Evolutionary conservation across 1,284 basidiomycete genomes (phyloP).

Genomic region (Leccinum proximum): DNA sequence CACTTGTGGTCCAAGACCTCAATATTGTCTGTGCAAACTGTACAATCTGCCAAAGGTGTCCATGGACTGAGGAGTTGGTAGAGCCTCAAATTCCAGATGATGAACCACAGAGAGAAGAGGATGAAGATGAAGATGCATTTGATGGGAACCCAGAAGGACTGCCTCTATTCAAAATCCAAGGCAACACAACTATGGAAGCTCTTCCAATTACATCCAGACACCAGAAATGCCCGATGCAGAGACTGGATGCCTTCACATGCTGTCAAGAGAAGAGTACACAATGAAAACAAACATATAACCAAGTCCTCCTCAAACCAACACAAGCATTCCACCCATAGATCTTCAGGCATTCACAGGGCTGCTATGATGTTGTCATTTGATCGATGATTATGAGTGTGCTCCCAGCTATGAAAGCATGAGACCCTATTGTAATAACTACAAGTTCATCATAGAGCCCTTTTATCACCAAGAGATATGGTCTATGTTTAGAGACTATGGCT

Average conservation of each 20-base stretch:
- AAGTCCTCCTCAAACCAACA: background rate
- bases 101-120: background rate
- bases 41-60: background rate
- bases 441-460: background rate
- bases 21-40: background rate
- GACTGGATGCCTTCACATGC: background rate
- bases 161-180: background rate
- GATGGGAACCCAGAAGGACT: background rate
- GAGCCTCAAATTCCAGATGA: background rate
- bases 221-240: background rate
- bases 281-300: background rate
- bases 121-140: background rate
- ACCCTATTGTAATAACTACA: background rate
- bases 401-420: constrained; percentile 1
- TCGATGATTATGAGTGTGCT: background rate
- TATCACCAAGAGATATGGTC: background rate
- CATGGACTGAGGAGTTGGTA: background rate
- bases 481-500: constrained; percentile 1
- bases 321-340: background rate
- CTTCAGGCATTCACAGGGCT: background rate
- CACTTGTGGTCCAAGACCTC: background rate
- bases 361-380: background rate
- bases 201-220: background rate
- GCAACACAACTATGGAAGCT: background rate
- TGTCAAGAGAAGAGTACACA: background rate